phyloP scores from a whole-genome alignment of 2,329 filamentous ascomycete species.

The Pseudopyricularia cyperi region DNA sequence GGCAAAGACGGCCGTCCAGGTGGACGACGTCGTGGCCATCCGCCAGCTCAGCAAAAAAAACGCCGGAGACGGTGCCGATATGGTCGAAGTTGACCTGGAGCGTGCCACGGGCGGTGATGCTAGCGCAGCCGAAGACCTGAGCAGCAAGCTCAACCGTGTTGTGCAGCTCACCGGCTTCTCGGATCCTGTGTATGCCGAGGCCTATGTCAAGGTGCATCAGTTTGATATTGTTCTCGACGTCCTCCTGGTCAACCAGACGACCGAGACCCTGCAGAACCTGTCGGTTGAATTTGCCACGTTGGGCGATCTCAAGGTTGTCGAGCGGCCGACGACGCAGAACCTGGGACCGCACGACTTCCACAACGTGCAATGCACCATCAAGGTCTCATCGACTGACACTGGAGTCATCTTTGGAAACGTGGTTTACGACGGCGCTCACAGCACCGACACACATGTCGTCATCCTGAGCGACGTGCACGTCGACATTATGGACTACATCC shows the following conservation, averaged over 20 bases:
- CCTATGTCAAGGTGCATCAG: constrained; percentile 96
- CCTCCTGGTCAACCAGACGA: constrained; percentile 91
- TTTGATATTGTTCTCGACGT: constrained; percentile 98
- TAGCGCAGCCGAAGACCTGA: constrained; percentile 63
- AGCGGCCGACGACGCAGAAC: constrained; percentile 92
- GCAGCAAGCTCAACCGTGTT: constrained; percentile 88
- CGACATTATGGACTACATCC: constrained; percentile 99
- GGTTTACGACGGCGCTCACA: constrained; percentile 87
- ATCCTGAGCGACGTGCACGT: constrained; percentile 97
- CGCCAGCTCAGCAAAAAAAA: constrained; percentile 91
- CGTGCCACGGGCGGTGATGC: constrained; percentile 87
- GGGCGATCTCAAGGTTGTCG: constrained; percentile 94
- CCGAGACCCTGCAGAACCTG: constrained; percentile 89
- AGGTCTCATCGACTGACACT: constrained; percentile 94
- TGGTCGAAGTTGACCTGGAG: constrained; percentile 81
- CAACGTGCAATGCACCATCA: constrained; percentile 97
- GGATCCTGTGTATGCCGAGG: constrained; percentile 95
- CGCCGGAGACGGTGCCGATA: constrained; percentile 64
- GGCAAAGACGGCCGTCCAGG: constrained; percentile 85
- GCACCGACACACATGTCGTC: constrained; percentile 88
- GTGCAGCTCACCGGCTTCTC: constrained; percentile 98
- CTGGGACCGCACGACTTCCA: constrained; percentile 91
- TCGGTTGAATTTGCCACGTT: constrained; percentile 98
- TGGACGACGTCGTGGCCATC: constrained; percentile 89
- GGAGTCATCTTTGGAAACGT: constrained; percentile 99